Evolutionary conservation across 176 grass and related monocot species (phyloP).

Genomic region (Rhynchospora breviuscula): DNA sequence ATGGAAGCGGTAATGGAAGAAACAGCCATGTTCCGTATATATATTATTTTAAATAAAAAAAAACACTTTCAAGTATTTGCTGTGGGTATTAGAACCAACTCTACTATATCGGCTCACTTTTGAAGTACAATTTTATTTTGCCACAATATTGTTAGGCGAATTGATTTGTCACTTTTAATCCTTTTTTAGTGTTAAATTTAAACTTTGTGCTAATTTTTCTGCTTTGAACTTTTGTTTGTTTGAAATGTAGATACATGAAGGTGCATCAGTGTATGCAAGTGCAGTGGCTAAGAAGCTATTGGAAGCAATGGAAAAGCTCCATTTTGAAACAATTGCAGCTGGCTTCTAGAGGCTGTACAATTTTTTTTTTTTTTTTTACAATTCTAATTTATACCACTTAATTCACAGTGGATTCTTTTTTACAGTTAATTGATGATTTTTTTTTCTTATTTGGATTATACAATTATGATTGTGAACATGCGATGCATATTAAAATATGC

Average conservation of each 20-base stretch:
- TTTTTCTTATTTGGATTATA: background rate
- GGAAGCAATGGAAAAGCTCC: slow-evolving; percentile 48
- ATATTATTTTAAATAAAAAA: background rate
- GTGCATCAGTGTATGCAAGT: slow-evolving; percentile 68
- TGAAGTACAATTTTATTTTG: background rate
- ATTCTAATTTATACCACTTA: background rate
- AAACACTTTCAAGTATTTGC: background rate
- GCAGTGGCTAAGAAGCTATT: slow-evolving; percentile 64
- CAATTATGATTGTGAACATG: slow-evolving; percentile 10
- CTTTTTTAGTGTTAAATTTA: background rate
- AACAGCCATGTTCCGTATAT: background rate
- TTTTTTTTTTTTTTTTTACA: slow-evolving; percentile 26
- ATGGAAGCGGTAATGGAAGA: background rate
- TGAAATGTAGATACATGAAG: slow-evolving; percentile 53
- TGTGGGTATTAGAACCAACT: background rate
- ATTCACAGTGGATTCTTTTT: slow-evolving; percentile 14
- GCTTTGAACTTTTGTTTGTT: slow-evolving; percentile 11
- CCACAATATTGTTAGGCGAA: background rate
- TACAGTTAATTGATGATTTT: background rate
- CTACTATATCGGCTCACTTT: background rate
- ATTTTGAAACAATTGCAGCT: slow-evolving; percentile 22
- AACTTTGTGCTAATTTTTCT: background rate
- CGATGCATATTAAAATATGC: slow-evolving; percentile 11
- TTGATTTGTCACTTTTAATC: background rate
- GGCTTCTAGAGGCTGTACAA: background rate